phyloP scores from a whole-genome alignment of 495 filamentous ascomycete species.

The Amniculicola lignicola region DNA sequence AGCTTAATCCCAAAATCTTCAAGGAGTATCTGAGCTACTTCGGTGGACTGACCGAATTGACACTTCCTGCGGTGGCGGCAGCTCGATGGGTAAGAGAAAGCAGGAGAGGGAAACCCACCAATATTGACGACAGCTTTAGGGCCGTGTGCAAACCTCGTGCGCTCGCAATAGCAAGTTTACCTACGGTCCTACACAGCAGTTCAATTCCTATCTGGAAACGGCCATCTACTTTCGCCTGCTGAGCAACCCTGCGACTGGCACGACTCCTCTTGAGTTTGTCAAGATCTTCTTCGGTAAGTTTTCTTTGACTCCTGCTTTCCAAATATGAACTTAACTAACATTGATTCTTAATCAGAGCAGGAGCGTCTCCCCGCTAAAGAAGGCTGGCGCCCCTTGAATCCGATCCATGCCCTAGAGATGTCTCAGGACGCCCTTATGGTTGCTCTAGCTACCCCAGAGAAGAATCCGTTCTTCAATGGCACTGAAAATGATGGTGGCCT shows the following conservation, averaged over 20 bases:
- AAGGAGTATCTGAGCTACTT: constrained; percentile 19
- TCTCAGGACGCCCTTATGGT: background rate
- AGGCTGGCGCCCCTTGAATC: constrained; percentile 28
- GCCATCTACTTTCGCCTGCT: constrained; percentile 31
- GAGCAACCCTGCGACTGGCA: constrained; percentile 19
- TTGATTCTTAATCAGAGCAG: constrained; percentile 15
- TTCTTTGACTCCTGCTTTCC: background rate
- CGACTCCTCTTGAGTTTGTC: constrained; percentile 24
- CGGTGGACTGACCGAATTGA: constrained; percentile 10
- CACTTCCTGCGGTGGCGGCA: constrained; percentile 19
- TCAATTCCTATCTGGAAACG: constrained; percentile 33
- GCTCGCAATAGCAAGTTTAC: constrained; percentile 22
- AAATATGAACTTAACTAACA: background rate
- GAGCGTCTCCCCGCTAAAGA: constrained; percentile 34
- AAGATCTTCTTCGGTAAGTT: constrained; percentile 32
- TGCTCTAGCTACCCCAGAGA: constrained; percentile 9
- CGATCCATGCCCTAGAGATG: constrained; percentile 1
- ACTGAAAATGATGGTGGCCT: no score
- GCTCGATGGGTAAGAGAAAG: constrained; percentile 12
- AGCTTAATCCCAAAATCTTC: constrained; percentile 28
- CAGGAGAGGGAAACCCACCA: background rate
- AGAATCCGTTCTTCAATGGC: background rate
- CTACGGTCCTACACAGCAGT: constrained; percentile 18
- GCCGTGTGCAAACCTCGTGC: constrained; percentile 13
- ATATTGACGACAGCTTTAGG: background rate